These are phyloP conservation scores for Trypanosoma rangeli DNA, from an alignment of 208 protist genomes.

Conservation along the genomic window DNA sequence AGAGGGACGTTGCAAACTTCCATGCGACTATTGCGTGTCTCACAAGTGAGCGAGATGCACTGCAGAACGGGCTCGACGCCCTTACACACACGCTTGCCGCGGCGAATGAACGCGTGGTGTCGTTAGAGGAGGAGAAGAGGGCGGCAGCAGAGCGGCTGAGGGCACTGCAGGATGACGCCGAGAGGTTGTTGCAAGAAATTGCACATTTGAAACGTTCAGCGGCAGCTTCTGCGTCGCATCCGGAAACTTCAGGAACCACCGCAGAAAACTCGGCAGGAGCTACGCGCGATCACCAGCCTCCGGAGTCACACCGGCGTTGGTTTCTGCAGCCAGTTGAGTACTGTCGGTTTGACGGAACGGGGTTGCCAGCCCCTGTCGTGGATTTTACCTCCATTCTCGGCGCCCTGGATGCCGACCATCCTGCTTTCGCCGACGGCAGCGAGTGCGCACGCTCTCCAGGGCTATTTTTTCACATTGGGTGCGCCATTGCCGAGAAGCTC, in stretches of 20 bases:
- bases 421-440: background rate
- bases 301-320: background rate
- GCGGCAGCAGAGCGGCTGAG: background rate
- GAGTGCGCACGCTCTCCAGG: background rate
- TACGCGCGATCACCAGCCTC: background rate
- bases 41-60: background rate
- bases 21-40: background rate
- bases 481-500: slow-evolving; percentile 9
- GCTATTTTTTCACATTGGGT: slow-evolving; percentile 27
- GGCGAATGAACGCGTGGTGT: background rate
- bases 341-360: background rate
- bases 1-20: background rate
- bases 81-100: background rate
- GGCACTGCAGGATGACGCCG: background rate
- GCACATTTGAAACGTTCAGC: background rate
- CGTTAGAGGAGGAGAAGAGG: background rate
- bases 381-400: slow-evolving; percentile 6
- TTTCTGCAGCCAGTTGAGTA: slow-evolving; percentile 10
- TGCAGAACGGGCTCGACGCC: background rate
- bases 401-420: slow-evolving; percentile 8
- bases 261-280: too few relatives aligned
- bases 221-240: background rate
- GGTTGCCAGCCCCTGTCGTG: background rate
- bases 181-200: background rate
- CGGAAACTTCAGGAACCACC: background rate